These are phyloP conservation scores for Malus sylvestris DNA, from an alignment of 306 rosid genomes.

Conservation along the genomic window DNA sequence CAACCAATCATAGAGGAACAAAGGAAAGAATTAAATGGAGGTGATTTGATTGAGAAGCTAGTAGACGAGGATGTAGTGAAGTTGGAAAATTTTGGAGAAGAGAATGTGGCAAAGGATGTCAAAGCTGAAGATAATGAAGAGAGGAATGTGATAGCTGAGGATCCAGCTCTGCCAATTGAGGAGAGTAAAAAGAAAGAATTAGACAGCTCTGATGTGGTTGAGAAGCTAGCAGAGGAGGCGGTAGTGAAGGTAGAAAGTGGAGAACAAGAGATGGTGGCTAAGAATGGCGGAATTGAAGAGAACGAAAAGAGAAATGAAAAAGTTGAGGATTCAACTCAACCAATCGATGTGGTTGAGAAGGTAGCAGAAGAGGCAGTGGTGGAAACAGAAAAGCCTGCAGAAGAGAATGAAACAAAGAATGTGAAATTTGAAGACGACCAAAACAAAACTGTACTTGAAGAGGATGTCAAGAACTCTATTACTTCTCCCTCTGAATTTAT, in stretches of 20 bases:
- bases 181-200: background rate
- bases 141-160: background rate
- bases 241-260: background rate
- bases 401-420: slow-evolving; percentile 1
- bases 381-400: background rate
- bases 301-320: background rate
- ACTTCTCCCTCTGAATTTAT: background rate
- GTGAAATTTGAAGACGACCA: background rate
- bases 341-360: slow-evolving; percentile 7
- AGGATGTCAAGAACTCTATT: slow-evolving; percentile 1
- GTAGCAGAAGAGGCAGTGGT: background rate
- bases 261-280: background rate
- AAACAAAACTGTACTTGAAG: slow-evolving; percentile 3
- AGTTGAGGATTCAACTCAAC: slow-evolving; percentile 10
- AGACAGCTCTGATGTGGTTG: background rate
- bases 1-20: background rate
- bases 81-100: background rate
- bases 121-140: background rate
- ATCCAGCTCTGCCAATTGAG: slow-evolving; percentile 1
- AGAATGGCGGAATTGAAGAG: background rate
- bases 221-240: background rate
- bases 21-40: slow-evolving; percentile 28
- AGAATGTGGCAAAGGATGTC: background rate
- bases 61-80: background rate
- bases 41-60: slow-evolving; percentile 12